Percentiles rank a stretch among this genome's conserved stretches.
phyloP scores from a whole-genome alignment of 345 rosid genomes.

The Linum usitatissimum region DNA sequence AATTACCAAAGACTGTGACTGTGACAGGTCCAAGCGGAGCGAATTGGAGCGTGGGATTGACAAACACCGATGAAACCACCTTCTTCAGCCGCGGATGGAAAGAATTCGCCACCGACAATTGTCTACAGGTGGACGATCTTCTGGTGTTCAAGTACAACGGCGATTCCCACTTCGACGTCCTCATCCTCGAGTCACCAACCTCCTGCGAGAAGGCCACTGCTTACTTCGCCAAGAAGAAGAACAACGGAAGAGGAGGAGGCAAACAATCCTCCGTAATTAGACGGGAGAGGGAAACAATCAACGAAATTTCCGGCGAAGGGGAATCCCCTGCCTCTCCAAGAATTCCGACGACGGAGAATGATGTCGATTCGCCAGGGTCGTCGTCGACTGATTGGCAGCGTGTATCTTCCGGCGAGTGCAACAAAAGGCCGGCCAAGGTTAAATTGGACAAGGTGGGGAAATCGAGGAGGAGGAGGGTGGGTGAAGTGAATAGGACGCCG shows the following conservation, averaged over 20 bases:
- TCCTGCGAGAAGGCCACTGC: background rate
- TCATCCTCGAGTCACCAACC: background rate
- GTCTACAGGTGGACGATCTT: background rate
- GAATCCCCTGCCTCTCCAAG: background rate
- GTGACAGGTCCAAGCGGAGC: background rate
- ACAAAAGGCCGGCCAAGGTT: background rate
- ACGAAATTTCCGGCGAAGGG: background rate
- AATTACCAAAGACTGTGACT: background rate
- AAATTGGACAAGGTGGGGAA: too few relatives aligned
- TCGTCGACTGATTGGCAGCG: background rate
- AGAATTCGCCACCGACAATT: background rate
- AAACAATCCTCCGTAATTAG: background rate
- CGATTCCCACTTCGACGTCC: background rate
- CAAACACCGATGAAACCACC: background rate
- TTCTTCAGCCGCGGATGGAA: background rate
- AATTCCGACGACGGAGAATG: background rate
- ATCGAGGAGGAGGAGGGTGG: background rate
- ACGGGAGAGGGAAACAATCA: background rate
- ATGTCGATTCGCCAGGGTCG: background rate
- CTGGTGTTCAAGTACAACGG: constrained; percentile 3
- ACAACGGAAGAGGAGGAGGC: background rate
- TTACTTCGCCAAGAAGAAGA: background rate
- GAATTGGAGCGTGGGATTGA: background rate
- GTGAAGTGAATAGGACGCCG: background rate
- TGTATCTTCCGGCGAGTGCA: background rate